Percentiles rank a stretch among this genome's conserved stretches.
These are phyloP conservation scores for Chaetomiaceae sp. DNA, from an alignment of 2,329 filamentous ascomycete species.

Conservation along the genomic window DNA sequence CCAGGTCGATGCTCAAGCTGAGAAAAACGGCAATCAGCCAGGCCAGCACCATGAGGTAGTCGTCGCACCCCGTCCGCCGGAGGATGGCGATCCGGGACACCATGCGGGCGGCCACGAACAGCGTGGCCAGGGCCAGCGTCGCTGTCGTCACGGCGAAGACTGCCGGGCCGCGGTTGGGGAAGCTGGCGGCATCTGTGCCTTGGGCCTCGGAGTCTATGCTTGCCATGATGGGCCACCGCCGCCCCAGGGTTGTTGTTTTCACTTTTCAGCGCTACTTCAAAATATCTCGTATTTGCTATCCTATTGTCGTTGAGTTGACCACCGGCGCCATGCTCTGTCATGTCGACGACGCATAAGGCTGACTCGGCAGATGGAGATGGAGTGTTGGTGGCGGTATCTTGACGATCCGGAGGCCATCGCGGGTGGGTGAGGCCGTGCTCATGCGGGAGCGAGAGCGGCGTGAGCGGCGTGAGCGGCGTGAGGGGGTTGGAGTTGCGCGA, in stretches of 20 bases:
- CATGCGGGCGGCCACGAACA: slow-evolving; percentile 72
- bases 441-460: no score
- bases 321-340: not conserved
- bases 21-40: slow-evolving; percentile 70
- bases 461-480: no score
- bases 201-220: not conserved
- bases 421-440: not conserved
- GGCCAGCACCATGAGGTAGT: slow-evolving; percentile 74
- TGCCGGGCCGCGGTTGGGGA: slow-evolving; percentile 51
- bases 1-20: slow-evolving; percentile 62
- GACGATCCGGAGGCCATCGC: not conserved
- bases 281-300: not conserved
- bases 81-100: slow-evolving; percentile 71
- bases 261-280: not conserved
- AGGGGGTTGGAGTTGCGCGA: not conserved
- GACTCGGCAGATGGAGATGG: not conserved
- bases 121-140: slow-evolving; percentile 64
- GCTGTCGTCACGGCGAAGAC: slow-evolving; percentile 68
- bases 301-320: not conserved
- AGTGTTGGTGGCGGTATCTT: not conserved
- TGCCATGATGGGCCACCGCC: not conserved
- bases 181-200: not conserved
- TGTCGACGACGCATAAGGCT: not conserved
- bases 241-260: no score
- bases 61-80: slow-evolving; percentile 67